Base-by-base conservation (phyloP, 169 alveolate genomes). In the Plasmodium gonderi region DNA sequence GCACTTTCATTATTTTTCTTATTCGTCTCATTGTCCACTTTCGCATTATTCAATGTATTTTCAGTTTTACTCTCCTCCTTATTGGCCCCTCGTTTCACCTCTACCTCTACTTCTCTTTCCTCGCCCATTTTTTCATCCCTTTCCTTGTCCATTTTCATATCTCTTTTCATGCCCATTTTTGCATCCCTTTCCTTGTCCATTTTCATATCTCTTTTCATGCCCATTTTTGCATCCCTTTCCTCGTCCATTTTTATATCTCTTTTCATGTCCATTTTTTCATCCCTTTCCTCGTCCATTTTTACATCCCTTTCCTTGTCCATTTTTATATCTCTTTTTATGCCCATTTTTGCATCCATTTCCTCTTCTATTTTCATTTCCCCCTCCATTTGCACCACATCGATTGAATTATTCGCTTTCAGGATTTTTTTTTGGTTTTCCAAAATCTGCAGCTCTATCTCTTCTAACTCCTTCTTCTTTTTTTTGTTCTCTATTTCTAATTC, bases 401-500 rank as follows among this genome's bases (percentile, higher is more conserved):
- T 42, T 5, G 68, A 5, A 44, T 29, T 60, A 49, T 44, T 75
- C 26, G 60, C 92, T 14, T 20, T 17, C 51, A 82, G 17, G 29
- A 23, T 40, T 75, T 69, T 75, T 38, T 67, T 85, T 36, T 54
- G 38, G 67, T 77, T 85, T 40, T 85, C 79, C 49, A 85, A 65
- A 42, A 85, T n/a, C 67, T 85, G 92, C 44, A 85, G 68, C 67
- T 85, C 89, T 85, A 85, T 42, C 20, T 75, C 87, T 65, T 83
- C 92, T 45, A 83, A 49, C 80, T 83, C 87, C 11, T 83, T 83
- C 23, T 83, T 29, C 4, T 74, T 83, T 14, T 77, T 74, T 23
- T 54, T 77, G 45, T 83, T 83, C 44, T 83, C 92, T 69, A 83
- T 83, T 72, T 81, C 91, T 20, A 81, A 20, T 12, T 81, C 91